Evolutionary conservation across 257 asterid genomes (phyloP).

Genomic region (Petunia axillaris): DNA sequence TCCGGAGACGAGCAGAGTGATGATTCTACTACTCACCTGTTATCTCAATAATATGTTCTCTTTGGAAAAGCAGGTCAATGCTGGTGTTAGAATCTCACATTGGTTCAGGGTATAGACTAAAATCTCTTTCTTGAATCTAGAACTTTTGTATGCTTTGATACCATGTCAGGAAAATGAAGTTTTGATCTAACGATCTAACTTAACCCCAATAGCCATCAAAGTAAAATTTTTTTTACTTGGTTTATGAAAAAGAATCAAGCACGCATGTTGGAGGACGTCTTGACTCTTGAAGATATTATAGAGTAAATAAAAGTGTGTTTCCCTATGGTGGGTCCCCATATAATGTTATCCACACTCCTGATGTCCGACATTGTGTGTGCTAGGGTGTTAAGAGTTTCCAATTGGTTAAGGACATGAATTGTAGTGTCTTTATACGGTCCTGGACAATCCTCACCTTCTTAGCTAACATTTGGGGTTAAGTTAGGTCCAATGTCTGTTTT

Average conservation of each 20-base stretch:
- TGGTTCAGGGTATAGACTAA: too few relatives aligned
- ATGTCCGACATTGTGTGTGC: too few relatives aligned
- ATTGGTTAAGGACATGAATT: too few relatives aligned
- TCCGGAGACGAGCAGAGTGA: not conserved
- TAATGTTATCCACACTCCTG: too few relatives aligned
- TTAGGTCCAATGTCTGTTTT: not conserved
- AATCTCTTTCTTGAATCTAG: not conserved
- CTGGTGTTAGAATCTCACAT: too few relatives aligned
- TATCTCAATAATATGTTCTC: not conserved
- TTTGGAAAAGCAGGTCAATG: not conserved
- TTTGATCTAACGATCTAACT: not conserved
- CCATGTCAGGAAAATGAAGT: not conserved
- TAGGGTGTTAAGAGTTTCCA: too few relatives aligned
- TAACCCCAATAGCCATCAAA: not conserved
- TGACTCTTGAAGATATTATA: not conserved
- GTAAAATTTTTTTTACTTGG: too few relatives aligned
- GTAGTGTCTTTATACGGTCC: too few relatives aligned
- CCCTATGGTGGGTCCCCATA: too few relatives aligned
- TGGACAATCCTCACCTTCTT: not conserved
- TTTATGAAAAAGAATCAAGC: not conserved
- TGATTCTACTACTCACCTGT: not conserved
- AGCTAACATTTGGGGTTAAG: not conserved
- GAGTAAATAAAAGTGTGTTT: not conserved
- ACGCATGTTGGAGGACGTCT: not conserved
- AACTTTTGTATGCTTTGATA: not conserved